Evolutionary conservation across 2,329 filamentous ascomycete species (phyloP).

Genomic region (Colletotrichum filicis): DNA sequence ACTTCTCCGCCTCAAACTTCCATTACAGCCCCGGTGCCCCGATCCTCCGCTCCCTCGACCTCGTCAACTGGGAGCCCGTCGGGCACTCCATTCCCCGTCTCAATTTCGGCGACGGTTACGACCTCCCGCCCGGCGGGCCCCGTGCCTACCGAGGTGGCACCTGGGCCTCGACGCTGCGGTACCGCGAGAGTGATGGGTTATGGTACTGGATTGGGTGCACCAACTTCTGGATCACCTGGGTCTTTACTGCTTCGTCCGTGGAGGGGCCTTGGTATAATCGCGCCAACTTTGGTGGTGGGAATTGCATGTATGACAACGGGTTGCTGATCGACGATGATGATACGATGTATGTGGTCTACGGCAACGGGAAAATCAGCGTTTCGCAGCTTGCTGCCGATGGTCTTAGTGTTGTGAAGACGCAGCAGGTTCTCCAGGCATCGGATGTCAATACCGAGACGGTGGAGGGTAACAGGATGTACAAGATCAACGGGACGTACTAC

Average conservation of each 20-base stretch:
- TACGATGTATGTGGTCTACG: slow-evolving; percentile 68
- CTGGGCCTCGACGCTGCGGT: slow-evolving; percentile 65
- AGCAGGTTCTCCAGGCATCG: slow-evolving; percentile 55
- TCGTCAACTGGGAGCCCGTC: slow-evolving; percentile 62
- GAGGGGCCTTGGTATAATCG: slow-evolving; percentile 55
- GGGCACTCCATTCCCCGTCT: slow-evolving; percentile 57
- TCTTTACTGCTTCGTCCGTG: slow-evolving; percentile 59
- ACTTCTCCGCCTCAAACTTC: slow-evolving; percentile 67
- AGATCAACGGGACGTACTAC: slow-evolving; percentile 66
- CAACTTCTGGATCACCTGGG: slow-evolving; percentile 59
- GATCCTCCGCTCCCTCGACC: slow-evolving; percentile 64
- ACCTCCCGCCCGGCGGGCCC: slow-evolving; percentile 50
- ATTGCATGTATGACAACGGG: slow-evolving; percentile 68
- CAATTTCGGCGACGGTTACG: slow-evolving; percentile 59
- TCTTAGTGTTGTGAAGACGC: slow-evolving; percentile 53
- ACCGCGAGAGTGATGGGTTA: slow-evolving; percentile 57
- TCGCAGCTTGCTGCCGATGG: slow-evolving; percentile 63
- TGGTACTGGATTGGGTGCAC: slow-evolving; percentile 71
- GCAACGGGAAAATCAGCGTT: slow-evolving; percentile 58
- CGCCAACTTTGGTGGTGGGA: slow-evolving; percentile 46
- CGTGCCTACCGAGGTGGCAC: slow-evolving; percentile 64
- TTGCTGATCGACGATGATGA: slow-evolving; percentile 69
- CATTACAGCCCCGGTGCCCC: slow-evolving; percentile 68
- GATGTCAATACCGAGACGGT: slow-evolving; percentile 48
- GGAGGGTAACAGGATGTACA: slow-evolving; percentile 68